Percentiles rank a stretch among this genome's conserved stretches.
These are phyloP conservation scores for Fusarium redolens DNA, from an alignment of 2,329 filamentous ascomycete species.

Conservation along the genomic window DNA sequence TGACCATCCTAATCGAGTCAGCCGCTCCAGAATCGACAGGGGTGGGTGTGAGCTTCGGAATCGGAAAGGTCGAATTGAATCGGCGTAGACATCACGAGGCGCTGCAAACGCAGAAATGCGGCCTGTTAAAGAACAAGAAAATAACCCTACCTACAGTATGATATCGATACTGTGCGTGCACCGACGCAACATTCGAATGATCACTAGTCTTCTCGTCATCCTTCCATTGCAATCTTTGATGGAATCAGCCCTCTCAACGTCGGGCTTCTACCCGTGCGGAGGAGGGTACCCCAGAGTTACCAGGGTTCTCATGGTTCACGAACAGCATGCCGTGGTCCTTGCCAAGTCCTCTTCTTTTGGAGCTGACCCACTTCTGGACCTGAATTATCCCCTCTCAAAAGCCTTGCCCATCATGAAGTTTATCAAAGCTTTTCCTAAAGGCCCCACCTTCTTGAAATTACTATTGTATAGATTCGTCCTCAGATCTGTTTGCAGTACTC, in stretches of 20 bases:
- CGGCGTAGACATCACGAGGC: constrained; percentile 41
- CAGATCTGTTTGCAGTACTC: background rate
- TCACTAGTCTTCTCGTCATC: constrained; percentile 8
- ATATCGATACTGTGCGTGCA: background rate
- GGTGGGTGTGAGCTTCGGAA: constrained; percentile 22
- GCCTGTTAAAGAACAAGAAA: constrained; percentile 22
- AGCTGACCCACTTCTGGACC: constrained; percentile 16
- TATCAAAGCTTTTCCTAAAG: constrained; percentile 16
- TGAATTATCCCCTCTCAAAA: constrained; percentile 22
- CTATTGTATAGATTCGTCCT: background rate
- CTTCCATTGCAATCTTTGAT: background rate
- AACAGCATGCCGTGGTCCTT: constrained; percentile 29
- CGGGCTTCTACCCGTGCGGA: constrained; percentile 26
- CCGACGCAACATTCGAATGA: background rate
- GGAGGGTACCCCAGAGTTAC: constrained; percentile 34
- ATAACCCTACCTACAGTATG: background rate
- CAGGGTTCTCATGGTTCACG: constrained; percentile 33
- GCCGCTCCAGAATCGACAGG: constrained; percentile 10
- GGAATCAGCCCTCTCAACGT: background rate
- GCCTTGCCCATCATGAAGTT: constrained; percentile 29
- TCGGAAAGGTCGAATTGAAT: constrained; percentile 22
- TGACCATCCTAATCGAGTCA: constrained; percentile 36
- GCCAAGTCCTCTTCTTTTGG: constrained; percentile 9
- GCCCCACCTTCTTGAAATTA: constrained; percentile 19
- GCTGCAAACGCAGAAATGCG: constrained; percentile 39